These are phyloP conservation scores for Ceratocystis eucalypticola DNA, from an alignment of 2,329 filamentous ascomycete genomes.

Conservation along the genomic window DNA sequence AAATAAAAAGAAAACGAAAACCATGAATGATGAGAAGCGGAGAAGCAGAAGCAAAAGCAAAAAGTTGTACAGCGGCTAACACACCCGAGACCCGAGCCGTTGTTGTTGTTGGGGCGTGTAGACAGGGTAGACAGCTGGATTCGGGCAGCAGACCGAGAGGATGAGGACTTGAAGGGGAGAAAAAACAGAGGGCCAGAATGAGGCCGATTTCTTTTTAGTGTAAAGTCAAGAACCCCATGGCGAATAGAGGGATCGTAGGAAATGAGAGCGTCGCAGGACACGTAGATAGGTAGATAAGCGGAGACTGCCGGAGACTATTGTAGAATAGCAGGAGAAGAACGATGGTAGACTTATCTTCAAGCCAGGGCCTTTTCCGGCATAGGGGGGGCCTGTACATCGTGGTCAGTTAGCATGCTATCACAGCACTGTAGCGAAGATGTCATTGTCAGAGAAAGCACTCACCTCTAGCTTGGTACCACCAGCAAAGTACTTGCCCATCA, in stretches of 20 bases:
- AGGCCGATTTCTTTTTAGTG: not conserved
- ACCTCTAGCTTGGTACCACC: constrained; percentile 75
- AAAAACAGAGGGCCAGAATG: not conserved
- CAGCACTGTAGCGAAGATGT: constrained; percentile 22
- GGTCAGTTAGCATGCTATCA: not conserved
- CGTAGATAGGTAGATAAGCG: not conserved
- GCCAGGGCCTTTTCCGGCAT: constrained; percentile 25
- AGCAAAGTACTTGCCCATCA: constrained; percentile 87
- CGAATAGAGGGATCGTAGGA: not conserved
- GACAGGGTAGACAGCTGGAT: not conserved
- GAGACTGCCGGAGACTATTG: not conserved
- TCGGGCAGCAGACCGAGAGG: not conserved
- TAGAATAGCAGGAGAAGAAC: not conserved
- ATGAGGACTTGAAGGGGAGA: not conserved
- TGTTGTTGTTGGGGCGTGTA: not conserved
- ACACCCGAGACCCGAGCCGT: not conserved
- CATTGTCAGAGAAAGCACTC: constrained; percentile 12
- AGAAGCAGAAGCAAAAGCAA: not conserved
- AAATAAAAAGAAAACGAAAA: not conserved
- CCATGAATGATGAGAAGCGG: not conserved
- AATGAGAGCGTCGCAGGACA: not conserved
- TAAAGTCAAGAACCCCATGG: not conserved
- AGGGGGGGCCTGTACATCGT: constrained; percentile 25
- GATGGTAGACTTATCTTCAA: constrained; percentile 20
- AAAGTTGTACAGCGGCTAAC: constrained; percentile 12